Evolutionary conservation across 164 flowering plant genomes (phyloP).

Genomic region (Magnolia changhungtana): DNA sequence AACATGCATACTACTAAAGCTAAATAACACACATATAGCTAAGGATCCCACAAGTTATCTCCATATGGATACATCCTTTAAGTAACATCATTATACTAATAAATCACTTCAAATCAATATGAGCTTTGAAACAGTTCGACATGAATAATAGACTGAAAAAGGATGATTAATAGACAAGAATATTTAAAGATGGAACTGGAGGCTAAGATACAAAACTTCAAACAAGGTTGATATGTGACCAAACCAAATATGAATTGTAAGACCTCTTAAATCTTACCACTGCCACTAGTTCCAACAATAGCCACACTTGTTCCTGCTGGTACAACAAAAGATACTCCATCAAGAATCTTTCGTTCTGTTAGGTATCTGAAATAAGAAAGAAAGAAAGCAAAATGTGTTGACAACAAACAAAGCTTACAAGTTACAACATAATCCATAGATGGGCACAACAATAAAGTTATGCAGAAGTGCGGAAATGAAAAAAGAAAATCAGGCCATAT

Average conservation of each 20-base stretch:
- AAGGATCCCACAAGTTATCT: no score
- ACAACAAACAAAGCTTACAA: neutral
- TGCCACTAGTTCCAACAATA: slow-evolving; percentile 99
- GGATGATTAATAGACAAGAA: no score
- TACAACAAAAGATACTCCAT: slow-evolving; percentile 84
- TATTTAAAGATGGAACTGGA: neutral
- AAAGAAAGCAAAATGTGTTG: slow-evolving; percentile 5
- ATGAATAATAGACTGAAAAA: no score
- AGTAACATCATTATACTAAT: no score
- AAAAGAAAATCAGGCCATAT: neutral
- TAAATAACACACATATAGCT: no score
- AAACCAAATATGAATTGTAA: neutral
- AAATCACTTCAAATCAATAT: no score
- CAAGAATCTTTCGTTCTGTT: slow-evolving; percentile 84
- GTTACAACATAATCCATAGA: neutral
- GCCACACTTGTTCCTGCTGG: slow-evolving; percentile 97
- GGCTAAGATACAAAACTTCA: neutral
- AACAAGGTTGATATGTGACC: neutral
- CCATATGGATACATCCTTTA: no score
- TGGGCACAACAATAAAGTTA: neutral
- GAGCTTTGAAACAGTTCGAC: no score
- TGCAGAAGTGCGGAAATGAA: neutral
- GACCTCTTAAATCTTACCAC: slow-evolving; percentile 58
- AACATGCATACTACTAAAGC: no score
- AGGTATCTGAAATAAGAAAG: slow-evolving; percentile 52